phyloP scores from a whole-genome alignment of 2,329 filamentous ascomycete genomes.

The Pseudogymnoascus sp. region DNA sequence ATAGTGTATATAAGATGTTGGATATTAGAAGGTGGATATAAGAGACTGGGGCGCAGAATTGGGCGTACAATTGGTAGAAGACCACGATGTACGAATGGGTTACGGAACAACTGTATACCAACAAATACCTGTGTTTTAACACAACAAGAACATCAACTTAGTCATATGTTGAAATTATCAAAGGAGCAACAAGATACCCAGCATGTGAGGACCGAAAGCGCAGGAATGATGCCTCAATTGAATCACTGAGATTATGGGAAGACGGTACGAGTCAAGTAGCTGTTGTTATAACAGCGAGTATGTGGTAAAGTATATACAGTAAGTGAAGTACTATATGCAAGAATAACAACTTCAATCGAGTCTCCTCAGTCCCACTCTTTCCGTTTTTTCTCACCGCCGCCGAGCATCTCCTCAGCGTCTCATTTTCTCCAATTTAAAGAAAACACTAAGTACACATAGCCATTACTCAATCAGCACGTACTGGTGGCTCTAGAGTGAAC shows the following conservation, averaged over 20 bases:
- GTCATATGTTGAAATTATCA: constrained; percentile 1
- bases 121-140: background rate
- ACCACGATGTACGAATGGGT: background rate
- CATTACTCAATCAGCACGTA: background rate
- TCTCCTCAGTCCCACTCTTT: background rate
- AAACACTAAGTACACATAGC: background rate
- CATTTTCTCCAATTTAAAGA: background rate
- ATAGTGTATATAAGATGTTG: background rate
- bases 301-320: constrained; percentile 7
- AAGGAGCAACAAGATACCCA: background rate
- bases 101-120: background rate
- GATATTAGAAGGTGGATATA: background rate
- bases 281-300: background rate
- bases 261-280: background rate
- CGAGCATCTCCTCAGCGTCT: background rate
- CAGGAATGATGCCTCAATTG: background rate
- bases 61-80: background rate
- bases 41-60: background rate
- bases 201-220: background rate
- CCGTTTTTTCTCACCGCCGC: background rate
- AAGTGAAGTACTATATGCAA: constrained; percentile 7
- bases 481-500: background rate
- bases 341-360: background rate
- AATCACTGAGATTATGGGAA: too few relatives aligned
- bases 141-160: background rate